Conservation (phyloP, 805 yeast genomes). For the Saitoella complicata region DNA sequence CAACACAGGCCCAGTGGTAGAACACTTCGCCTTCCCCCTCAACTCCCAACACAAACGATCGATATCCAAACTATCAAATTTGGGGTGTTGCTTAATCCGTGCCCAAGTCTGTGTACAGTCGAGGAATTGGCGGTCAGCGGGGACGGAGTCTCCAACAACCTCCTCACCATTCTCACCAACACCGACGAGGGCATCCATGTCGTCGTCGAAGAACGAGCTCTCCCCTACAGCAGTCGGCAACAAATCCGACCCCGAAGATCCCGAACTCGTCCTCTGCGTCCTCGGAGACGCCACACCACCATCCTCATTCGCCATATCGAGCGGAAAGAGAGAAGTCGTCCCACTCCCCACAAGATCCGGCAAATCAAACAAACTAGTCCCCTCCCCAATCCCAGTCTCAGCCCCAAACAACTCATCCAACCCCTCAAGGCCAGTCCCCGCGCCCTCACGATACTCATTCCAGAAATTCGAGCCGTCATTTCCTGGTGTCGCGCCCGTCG, state of each 20-base stretch:
- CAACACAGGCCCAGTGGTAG: slow-evolving; percentile 81
- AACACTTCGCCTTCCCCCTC: slow-evolving; percentile 85
- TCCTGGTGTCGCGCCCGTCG: no score
- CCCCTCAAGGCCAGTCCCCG: no score
- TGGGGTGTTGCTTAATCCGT: slow-evolving; percentile 83
- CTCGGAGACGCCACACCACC: background rate
- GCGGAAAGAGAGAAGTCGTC: no score
- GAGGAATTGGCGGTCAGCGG: slow-evolving; percentile 35
- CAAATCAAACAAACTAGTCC: no score
- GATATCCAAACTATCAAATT: slow-evolving; percentile 81
- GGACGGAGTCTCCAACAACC: slow-evolving; percentile 33
- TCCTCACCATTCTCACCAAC: slow-evolving; percentile 18
- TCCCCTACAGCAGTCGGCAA: background rate
- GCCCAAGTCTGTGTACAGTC: slow-evolving; percentile 92
- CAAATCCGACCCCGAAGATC: background rate
- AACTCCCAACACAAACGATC: slow-evolving; percentile 85
- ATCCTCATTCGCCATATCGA: slow-evolving; percentile 9
- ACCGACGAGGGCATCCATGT: background rate
- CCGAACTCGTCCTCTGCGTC: background rate
- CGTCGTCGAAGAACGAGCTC: background rate
- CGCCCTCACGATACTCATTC: no score
- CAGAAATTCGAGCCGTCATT: no score
- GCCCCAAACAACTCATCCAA: no score
- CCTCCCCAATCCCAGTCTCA: no score
- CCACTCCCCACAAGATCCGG: no score